phyloP scores from a whole-genome alignment of 257 asterid species.

The Nicotiana obtusifolia region DNA sequence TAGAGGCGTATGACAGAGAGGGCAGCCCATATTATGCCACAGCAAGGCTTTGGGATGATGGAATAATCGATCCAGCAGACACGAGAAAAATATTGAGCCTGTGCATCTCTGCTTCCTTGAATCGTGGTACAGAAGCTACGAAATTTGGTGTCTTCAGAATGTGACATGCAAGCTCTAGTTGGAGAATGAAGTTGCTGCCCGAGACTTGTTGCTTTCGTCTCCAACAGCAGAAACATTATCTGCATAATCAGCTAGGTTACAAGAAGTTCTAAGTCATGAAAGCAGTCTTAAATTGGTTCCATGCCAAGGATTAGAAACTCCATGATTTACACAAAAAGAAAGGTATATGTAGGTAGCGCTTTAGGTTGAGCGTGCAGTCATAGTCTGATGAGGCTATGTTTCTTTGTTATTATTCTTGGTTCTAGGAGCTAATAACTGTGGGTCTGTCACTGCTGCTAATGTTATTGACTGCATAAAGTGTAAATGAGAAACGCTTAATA shows the following conservation, averaged over 20 bases:
- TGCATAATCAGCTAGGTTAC: not conserved
- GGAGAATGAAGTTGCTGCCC: not conserved
- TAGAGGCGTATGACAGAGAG: conserved; percentile 78
- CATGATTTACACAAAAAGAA: not conserved
- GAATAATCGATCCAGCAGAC: conserved; percentile 90
- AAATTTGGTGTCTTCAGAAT: conserved; percentile 90
- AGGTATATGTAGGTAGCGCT: not conserved
- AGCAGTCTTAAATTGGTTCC: not conserved
- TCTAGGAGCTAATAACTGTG: not conserved
- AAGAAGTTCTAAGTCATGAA: not conserved
- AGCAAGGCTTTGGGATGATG: conserved; percentile 97
- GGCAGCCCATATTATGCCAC: conserved; percentile 88
- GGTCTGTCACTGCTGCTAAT: not conserved
- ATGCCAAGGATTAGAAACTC: not conserved
- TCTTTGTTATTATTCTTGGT: not conserved
- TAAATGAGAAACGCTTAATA: not conserved
- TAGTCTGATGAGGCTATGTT: not conserved
- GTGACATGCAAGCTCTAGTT: conserved; percentile 25
- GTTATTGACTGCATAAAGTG: not conserved
- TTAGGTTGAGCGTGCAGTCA: not conserved
- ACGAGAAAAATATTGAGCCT: conserved; percentile 79
- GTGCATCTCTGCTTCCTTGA: conserved; percentile 63
- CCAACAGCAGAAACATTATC: not conserved
- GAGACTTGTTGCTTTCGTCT: not conserved
- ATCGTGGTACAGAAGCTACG: conserved; percentile 54